Evolutionary conservation across 2,329 filamentous ascomycete species (phyloP).

Genomic region (Balansia obtecta): DNA sequence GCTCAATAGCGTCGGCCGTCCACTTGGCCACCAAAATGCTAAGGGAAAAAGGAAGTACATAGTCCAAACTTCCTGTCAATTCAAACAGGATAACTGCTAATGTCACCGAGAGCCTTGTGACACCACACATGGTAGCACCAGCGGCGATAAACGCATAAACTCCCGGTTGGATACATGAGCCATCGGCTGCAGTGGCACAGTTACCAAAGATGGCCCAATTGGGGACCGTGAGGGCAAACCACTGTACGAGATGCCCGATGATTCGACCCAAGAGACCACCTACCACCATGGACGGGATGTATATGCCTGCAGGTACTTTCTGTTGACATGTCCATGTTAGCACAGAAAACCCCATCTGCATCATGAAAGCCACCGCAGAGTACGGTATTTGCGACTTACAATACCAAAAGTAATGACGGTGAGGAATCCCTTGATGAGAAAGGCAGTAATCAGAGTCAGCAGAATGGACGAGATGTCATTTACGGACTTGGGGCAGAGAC

Average conservation of each 20-base stretch:
- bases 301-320: slow-evolving; percentile 94
- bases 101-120: slow-evolving; percentile 85
- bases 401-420: slow-evolving; percentile 91
- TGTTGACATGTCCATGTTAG: slow-evolving; percentile 18
- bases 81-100: slow-evolving; percentile 93
- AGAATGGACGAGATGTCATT: slow-evolving; percentile 74
- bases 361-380: no score
- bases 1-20: slow-evolving; percentile 92
- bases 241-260: slow-evolving; percentile 76
- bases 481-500: slow-evolving; percentile 60
- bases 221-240: slow-evolving; percentile 62
- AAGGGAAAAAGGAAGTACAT: slow-evolving; percentile 88
- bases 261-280: slow-evolving; percentile 84
- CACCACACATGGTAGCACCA: slow-evolving; percentile 95
- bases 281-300: slow-evolving; percentile 97
- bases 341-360: no score
- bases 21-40: slow-evolving; percentile 93
- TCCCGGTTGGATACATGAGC: slow-evolving; percentile 87
- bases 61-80: slow-evolving; percentile 85
- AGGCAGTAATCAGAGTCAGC: slow-evolving; percentile 58
- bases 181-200: slow-evolving; percentile 58
- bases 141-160: slow-evolving; percentile 92
- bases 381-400: slow-evolving; percentile 26
- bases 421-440: slow-evolving; percentile 79
- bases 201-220: slow-evolving; percentile 59